A percentile compares a stretch with the other conserved stretches of the same genome.
These are phyloP conservation scores for Boletus barrowsii DNA, from an alignment of 768 basidiomycete genomes.

Conservation along the genomic window DNA sequence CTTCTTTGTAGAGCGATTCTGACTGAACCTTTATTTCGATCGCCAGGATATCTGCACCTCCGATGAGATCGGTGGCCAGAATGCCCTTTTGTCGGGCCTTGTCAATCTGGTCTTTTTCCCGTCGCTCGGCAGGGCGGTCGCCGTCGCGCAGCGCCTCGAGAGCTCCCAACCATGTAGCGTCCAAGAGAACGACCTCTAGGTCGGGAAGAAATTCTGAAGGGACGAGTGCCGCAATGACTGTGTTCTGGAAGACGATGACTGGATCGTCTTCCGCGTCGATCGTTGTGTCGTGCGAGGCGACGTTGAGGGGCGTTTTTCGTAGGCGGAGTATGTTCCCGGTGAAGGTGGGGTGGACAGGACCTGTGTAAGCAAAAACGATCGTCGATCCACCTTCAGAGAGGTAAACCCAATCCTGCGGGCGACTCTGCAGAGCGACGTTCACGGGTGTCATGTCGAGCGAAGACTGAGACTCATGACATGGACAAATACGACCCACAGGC, in stretches of 20 bases:
- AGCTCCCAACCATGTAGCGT: slow-evolving; percentile 55
- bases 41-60: slow-evolving; percentile 53
- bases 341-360: slow-evolving; percentile 49
- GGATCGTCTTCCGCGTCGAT: slow-evolving; percentile 40
- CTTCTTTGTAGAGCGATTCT: neutral
- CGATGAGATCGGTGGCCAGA: slow-evolving; percentile 79
- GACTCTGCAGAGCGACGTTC: slow-evolving; percentile 23
- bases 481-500: neutral
- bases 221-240: slow-evolving; percentile 64
- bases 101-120: slow-evolving; percentile 59
- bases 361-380: slow-evolving; percentile 80
- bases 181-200: slow-evolving; percentile 46
- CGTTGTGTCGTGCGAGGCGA: slow-evolving; percentile 1
- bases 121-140: slow-evolving; percentile 56
- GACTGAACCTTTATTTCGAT: slow-evolving; percentile 86
- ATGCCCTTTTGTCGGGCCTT: slow-evolving; percentile 51
- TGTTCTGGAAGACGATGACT: slow-evolving; percentile 54
- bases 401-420: slow-evolving; percentile 71
- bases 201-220: slow-evolving; percentile 57
- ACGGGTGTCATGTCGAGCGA: slow-evolving; percentile 9
- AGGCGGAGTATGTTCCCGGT: slow-evolving; percentile 72
- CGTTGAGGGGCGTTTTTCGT: slow-evolving; percentile 48
- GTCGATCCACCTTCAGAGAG: slow-evolving; percentile 92
- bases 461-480: too few species aligned
- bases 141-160: slow-evolving; percentile 47